Percentiles rank a stretch among this genome's conserved stretches.
phyloP scores from a whole-genome alignment of 768 basidiomycete genomes.

The Termitomyces sp. region DNA sequence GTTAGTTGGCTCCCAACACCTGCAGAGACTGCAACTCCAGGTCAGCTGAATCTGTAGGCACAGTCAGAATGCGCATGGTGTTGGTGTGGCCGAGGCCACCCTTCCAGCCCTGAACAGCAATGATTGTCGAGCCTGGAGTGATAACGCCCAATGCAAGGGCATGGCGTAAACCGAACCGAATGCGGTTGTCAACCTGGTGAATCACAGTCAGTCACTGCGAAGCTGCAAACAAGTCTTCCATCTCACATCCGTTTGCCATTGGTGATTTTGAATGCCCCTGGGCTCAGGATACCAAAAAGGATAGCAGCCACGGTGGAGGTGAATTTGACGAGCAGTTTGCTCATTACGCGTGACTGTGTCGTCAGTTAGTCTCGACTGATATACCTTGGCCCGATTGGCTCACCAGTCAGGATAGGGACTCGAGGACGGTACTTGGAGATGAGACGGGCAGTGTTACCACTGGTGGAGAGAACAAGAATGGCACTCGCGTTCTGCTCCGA shows the following conservation, averaged over 20 bases:
- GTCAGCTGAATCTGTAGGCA: constrained; percentile 78
- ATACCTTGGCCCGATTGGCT: constrained; percentile 13
- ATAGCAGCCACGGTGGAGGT: constrained; percentile 94
- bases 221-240: not conserved
- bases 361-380: not conserved
- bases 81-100: constrained; percentile 96
- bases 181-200: constrained; percentile 77
- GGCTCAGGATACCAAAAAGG: constrained; percentile 96
- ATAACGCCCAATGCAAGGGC: constrained; percentile 84
- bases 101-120: constrained; percentile 99
- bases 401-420: constrained; percentile 93
- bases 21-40: constrained; percentile 63
- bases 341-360: constrained; percentile 87
- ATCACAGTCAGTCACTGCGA: constrained; percentile 7
- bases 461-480: constrained; percentile 94
- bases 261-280: constrained; percentile 78
- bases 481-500: constrained; percentile 93
- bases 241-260: constrained; percentile 97
- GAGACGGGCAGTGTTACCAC: constrained; percentile 92
- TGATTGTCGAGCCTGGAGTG: constrained; percentile 80
- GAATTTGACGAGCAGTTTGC: constrained; percentile 94
- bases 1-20: constrained; percentile 17
- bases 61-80: constrained; percentile 78
- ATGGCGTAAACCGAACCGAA: constrained; percentile 80
- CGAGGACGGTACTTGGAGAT: constrained; percentile 94